phyloP scores from a whole-genome alignment of 2,329 filamentous ascomycete species.

The Fusarium humuli region DNA sequence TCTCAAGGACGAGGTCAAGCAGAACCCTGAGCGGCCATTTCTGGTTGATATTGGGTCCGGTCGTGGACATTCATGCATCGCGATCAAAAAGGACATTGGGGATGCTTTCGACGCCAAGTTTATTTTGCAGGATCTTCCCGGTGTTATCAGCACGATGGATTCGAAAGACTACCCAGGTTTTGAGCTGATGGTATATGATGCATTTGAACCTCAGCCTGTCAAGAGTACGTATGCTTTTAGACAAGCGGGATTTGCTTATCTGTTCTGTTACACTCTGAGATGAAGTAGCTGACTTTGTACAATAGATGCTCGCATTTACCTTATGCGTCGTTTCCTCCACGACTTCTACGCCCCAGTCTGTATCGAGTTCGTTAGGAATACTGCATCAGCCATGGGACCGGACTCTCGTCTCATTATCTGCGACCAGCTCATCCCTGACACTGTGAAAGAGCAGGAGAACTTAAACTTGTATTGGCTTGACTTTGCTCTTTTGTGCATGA shows the following conservation, averaged over 20 bases:
- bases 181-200: conserved; percentile 44
- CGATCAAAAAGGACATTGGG: conserved; percentile 45
- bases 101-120: conserved; percentile 44
- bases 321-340: conserved; percentile 50
- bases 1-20: conserved; percentile 46
- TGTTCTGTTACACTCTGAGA: background rate
- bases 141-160: conserved; percentile 45
- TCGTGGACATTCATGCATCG: conserved; percentile 48
- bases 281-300: background rate
- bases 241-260: accelerated
- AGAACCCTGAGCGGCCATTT: conserved; percentile 47
- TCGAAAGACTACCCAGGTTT: conserved; percentile 40
- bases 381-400: conserved; percentile 48
- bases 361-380: conserved; percentile 49
- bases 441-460: conserved; percentile 43
- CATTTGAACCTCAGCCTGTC: conserved; percentile 38
- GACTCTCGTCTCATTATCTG: conserved; percentile 51
- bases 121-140: conserved; percentile 51
- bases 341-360: conserved; percentile 50
- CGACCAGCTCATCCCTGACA: conserved; percentile 51
- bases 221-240: conserved; percentile 27
- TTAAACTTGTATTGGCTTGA: conserved; percentile 51
- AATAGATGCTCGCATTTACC: conserved; percentile 50
- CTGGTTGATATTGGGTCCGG: conserved; percentile 51
- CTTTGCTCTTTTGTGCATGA: conserved; percentile 48